Conservation (phyloP, 1,284 basidiomycete genomes). For the Grifola frondosa region DNA sequence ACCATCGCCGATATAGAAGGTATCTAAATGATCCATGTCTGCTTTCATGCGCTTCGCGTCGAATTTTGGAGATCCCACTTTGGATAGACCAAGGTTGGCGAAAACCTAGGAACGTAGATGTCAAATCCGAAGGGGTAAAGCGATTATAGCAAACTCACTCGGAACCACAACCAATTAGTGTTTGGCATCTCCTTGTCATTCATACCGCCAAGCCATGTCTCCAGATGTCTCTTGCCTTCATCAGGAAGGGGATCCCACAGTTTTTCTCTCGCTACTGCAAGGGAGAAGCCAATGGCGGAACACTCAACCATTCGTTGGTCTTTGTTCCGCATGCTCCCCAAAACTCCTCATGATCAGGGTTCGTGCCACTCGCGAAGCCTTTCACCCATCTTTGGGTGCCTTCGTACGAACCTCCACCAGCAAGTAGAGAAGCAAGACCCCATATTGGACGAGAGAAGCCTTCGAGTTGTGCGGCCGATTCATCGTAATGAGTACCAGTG, state of each 20-base stretch:
- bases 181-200: slow-evolving; percentile 75
- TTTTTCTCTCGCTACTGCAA: slow-evolving; percentile 64
- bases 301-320: slow-evolving; percentile 85
- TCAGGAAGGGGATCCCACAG: slow-evolving; percentile 62
- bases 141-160: slow-evolving; percentile 41
- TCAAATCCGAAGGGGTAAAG: background rate
- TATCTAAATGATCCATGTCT: slow-evolving; percentile 76
- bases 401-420: slow-evolving; percentile 58
- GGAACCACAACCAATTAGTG: slow-evolving; percentile 83
- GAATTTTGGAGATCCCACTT: slow-evolving; percentile 58
- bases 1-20: slow-evolving; percentile 74
- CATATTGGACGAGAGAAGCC: slow-evolving; percentile 77
- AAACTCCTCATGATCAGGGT: slow-evolving; percentile 65
- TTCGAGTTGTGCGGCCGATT: slow-evolving; percentile 71
- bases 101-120: slow-evolving; percentile 48
- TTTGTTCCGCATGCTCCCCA: slow-evolving; percentile 76
- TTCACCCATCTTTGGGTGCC: slow-evolving; percentile 60
- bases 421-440: slow-evolving; percentile 68
- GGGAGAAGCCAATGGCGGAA: slow-evolving; percentile 71
- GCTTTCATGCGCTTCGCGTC: slow-evolving; percentile 64
- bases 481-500: slow-evolving; percentile 77
- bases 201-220: slow-evolving; percentile 70
- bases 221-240: slow-evolving; percentile 56
- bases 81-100: slow-evolving; percentile 71
- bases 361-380: slow-evolving; percentile 66